Evolutionary conservation across 1,139 yeast genomes (phyloP), one percentile per base, ranked within the genome.

Genomic region (Taiozyma onychis): DNA sequence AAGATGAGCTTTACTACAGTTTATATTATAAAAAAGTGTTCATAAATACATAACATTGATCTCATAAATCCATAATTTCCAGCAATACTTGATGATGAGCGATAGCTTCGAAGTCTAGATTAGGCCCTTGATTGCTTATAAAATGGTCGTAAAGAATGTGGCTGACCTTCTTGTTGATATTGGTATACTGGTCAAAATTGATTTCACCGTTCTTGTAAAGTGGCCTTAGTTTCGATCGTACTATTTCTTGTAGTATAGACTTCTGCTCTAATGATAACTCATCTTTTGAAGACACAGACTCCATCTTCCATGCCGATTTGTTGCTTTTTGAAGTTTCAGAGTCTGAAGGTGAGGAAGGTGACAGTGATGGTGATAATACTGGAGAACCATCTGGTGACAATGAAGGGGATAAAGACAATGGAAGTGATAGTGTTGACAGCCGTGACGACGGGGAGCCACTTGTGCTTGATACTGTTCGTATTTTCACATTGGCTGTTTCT

Each of bases 161-260:
- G 26, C 78, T 73, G 3, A 75, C 78, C 10, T 62, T 63, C 56
- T 69, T 68, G 59, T 76, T 76, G 48, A 76, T 68, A 6, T 53
- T 65, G 43, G 75, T 83, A 70, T 60, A 81, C 64, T 68, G 74
- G 57, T 61, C 80, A 58, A 58, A 82, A 64, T 56, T 73, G 58
- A 62, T 58, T 5, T 24, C 48, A 4, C 71, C 69, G 2, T 70
- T 66, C 27, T 69, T 66, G 58, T 79, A 81, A 30, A 76, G 64
- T 1, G 81, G 80, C 43, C 81, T 67, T 35, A 84, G 63, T 18
- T 67, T 71, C 32, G 70, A 68, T 39, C 88, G 67, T 8, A 84
- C 83, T 51, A 78, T 72, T 27, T 63, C 69, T 58, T 83, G 88
- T 22, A 83, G 74, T 50, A 63, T 66, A 8, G 66, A 64, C 57